phyloP scores from a whole-genome alignment of 2,329 filamentous ascomycete genomes.

The Verticillium alfalfae region DNA sequence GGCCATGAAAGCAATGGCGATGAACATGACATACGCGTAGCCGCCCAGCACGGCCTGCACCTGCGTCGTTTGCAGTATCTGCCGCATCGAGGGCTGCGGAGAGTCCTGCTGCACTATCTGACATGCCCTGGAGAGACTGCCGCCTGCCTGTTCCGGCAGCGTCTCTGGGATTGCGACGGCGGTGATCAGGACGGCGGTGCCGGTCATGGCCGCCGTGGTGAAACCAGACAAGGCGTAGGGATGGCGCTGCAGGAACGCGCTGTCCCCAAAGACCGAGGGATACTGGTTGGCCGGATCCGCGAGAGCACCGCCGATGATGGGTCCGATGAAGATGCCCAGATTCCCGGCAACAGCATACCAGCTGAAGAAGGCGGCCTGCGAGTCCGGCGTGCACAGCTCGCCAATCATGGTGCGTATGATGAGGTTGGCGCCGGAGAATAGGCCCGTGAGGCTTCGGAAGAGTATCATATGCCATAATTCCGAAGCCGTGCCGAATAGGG shows the following conservation, averaged over 20 bases:
- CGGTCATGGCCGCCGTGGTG: slow-evolving; percentile 30
- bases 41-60: slow-evolving; percentile 61
- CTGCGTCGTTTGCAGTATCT: slow-evolving; percentile 56
- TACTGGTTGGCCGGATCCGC: slow-evolving; percentile 64
- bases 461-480: slow-evolving; percentile 70
- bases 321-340: slow-evolving; percentile 67
- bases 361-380: slow-evolving; percentile 68
- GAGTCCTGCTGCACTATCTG: background rate
- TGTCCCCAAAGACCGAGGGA: slow-evolving; percentile 46
- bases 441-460: slow-evolving; percentile 64
- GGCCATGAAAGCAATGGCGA: slow-evolving; percentile 68
- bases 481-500: slow-evolving; percentile 62
- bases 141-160: slow-evolving; percentile 22
- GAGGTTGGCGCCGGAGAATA: slow-evolving; percentile 70
- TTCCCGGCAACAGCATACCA: slow-evolving; percentile 74
- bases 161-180: slow-evolving; percentile 61
- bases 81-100: slow-evolving; percentile 3
- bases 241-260: slow-evolving; percentile 55
- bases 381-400: slow-evolving; percentile 64
- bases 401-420: slow-evolving; percentile 73
- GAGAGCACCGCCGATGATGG: slow-evolving; percentile 63
- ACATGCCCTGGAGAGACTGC: slow-evolving; percentile 4
- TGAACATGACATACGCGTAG: slow-evolving; percentile 61
- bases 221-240: slow-evolving; percentile 63
- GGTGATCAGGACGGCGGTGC: slow-evolving; percentile 45